A percentile compares a stretch with the other conserved stretches of the same genome.
phyloP scores from a whole-genome alignment of 2,329 filamentous ascomycete genomes.

The Juglanconis oblonga region DNA sequence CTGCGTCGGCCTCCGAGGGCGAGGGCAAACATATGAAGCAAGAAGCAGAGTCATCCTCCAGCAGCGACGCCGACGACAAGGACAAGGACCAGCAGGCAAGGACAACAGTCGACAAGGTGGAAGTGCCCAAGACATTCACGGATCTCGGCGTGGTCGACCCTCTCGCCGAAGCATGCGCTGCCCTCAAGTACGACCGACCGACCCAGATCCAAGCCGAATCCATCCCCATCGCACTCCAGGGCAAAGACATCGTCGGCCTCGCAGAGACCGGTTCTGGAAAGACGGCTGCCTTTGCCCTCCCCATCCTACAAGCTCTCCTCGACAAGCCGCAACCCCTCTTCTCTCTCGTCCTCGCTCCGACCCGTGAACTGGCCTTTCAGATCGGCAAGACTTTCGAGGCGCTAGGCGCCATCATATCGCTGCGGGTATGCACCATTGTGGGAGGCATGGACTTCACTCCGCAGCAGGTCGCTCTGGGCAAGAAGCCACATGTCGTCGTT shows the following conservation, averaged over 20 bases:
- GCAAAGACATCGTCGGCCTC: constrained; percentile 83
- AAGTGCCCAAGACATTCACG: constrained; percentile 58
- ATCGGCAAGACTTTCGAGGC: constrained; percentile 87
- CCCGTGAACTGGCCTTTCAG: constrained; percentile 88
- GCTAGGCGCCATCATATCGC: constrained; percentile 81
- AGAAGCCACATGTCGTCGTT: constrained; percentile 91
- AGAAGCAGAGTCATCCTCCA: constrained; percentile 14
- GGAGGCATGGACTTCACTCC: constrained; percentile 96
- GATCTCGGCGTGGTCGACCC: constrained; percentile 79
- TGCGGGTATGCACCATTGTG: constrained; percentile 81
- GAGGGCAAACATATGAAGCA: constrained; percentile 1
- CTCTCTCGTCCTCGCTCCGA: constrained; percentile 87
- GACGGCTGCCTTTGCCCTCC: constrained; percentile 90
- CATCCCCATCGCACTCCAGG: constrained; percentile 75
- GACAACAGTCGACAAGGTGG: constrained; percentile 23
- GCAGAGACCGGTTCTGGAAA: constrained; percentile 96
- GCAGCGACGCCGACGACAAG: constrained; percentile 19
- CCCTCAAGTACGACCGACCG: constrained; percentile 77
- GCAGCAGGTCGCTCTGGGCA: constrained; percentile 87
- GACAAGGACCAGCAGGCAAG: constrained; percentile 14
- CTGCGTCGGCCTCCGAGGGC: constrained; percentile 13
- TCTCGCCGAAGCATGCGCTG: constrained; percentile 82
- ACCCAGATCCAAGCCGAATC: constrained; percentile 87
- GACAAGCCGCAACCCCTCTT: constrained; percentile 84
- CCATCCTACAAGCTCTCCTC: constrained; percentile 87